Conservation (phyloP, 2,329 filamentous ascomycete genomes). For the Macrophomina pseudophaseolina region DNA sequence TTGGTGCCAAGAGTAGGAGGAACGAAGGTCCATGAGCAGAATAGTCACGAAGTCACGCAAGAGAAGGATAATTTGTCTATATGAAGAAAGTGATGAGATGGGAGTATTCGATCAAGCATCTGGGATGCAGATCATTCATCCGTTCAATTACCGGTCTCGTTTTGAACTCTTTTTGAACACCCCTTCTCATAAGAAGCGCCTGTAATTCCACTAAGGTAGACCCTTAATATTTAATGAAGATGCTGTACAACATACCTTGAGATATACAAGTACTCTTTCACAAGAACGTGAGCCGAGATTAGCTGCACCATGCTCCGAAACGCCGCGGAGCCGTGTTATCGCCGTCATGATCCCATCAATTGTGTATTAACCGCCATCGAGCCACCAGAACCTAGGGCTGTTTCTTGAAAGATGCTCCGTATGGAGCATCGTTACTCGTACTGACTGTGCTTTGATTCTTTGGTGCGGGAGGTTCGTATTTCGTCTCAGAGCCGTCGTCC, state of each 20-base stretch:
- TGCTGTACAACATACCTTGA: neutral
- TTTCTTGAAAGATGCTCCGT: conserved; percentile 4
- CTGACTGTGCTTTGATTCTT: neutral
- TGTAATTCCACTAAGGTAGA: conserved; percentile 20
- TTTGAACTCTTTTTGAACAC: conserved; percentile 8
- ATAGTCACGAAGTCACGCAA: conserved; percentile 18
- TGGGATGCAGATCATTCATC: conserved; percentile 17
- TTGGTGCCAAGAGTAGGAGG: neutral
- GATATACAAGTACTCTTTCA: neutral
- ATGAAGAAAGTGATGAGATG: conserved; percentile 10
- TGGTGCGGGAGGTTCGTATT: conserved; percentile 1
- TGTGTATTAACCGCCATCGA: neutral
- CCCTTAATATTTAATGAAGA: conserved; percentile 25
- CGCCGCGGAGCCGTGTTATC: neutral
- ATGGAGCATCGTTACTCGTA: neutral
- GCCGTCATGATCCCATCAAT: neutral
- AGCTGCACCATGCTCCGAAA: neutral
- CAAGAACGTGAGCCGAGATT: neutral
- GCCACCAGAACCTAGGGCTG: neutral
- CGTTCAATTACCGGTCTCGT: neutral
- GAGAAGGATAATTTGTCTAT: conserved; percentile 18
- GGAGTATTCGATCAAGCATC: conserved; percentile 10
- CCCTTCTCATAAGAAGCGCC: conserved; percentile 6
- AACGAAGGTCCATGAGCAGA: conserved; percentile 1
- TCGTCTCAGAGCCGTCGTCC: conserved; percentile 66